These are phyloP conservation scores for Pyrus communis DNA, from an alignment of 306 rosid species.

Conservation along the genomic window DNA sequence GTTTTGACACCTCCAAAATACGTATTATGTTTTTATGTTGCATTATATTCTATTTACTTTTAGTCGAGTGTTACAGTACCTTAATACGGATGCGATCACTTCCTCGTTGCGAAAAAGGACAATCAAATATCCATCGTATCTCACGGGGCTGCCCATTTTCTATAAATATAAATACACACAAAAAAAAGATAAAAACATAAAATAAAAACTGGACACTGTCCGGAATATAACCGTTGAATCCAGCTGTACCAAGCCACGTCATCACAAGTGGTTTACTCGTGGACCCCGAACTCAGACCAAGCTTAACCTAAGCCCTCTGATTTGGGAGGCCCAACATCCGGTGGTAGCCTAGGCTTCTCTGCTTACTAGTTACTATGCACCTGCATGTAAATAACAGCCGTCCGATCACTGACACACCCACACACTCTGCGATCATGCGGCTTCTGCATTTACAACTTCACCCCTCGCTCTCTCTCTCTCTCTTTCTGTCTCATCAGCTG, in stretches of 20 bases:
- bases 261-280: conserved; percentile 18
- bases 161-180: not conserved
- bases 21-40: no score
- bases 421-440: not conserved
- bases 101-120: not conserved
- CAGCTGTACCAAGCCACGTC: conserved; percentile 35
- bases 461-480: conserved; percentile 1
- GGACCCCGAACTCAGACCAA: not conserved
- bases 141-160: not conserved
- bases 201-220: not conserved
- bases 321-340: not conserved
- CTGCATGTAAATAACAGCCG: conserved; percentile 26
- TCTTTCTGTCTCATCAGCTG: not conserved
- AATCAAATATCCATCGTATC: not conserved
- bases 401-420: conserved; percentile 16
- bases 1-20: no score
- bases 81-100: no score
- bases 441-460: conserved; percentile 3
- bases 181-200: not conserved
- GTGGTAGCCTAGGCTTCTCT: not conserved
- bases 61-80: no score
- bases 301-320: not conserved
- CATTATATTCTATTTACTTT: no score
- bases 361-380: conserved; percentile 1
- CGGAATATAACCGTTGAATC: conserved; percentile 28